Evolutionary conservation across 139 green algal species (phyloP), one percentile per base, ranked within the genome.

Genomic region (Mychonastes homosphaera): DNA sequence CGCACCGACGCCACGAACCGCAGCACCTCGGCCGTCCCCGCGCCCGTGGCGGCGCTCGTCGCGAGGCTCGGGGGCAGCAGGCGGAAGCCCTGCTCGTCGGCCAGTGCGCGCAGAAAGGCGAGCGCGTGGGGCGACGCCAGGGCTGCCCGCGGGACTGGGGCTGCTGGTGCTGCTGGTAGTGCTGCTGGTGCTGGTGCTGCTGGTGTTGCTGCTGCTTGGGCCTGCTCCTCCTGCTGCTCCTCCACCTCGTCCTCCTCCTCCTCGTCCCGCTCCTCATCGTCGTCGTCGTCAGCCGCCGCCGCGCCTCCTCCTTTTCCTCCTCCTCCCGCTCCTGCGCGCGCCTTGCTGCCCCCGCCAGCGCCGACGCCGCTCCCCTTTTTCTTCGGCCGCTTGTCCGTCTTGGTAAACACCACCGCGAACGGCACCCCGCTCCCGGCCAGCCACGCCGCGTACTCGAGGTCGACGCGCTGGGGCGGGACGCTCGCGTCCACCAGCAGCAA

Each of bases 401-500:
- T 77, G 34, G 70, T 77, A 44, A 77, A 77, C 16, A 97, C 79
- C 3, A 97, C 49, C 8, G 67, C 67, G 40, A 93, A 88, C 15
- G 88, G 88, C 34, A 96, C 73, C 33, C 84, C 67, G 19, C 55
- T 62, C 21, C 77, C 52, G 0, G 53, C 76, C 4, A 97, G 76
- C 90, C 89, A 96, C 15, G 59, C 54, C 1, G 78, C 81, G 46
- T 84, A 91, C 32, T 89, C 72, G 23, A 97, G 29, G 65, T 97
- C 90, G 0, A 87, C 57, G 0, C 52, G 18, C 54, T 89, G 85
- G 0, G 87, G 84, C 3, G 84, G 77, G 48, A 98, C 88, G 64
- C 57, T 84, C 9, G 72, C 72, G 61, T 97, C 90, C 23, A 98
- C 71, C 39, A 97, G 79, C 57, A 97, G 73, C 36, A 98, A 62